Conservation (phyloP, 2,329 filamentous ascomycete species). For the Fusarium tricinctum region DNA sequence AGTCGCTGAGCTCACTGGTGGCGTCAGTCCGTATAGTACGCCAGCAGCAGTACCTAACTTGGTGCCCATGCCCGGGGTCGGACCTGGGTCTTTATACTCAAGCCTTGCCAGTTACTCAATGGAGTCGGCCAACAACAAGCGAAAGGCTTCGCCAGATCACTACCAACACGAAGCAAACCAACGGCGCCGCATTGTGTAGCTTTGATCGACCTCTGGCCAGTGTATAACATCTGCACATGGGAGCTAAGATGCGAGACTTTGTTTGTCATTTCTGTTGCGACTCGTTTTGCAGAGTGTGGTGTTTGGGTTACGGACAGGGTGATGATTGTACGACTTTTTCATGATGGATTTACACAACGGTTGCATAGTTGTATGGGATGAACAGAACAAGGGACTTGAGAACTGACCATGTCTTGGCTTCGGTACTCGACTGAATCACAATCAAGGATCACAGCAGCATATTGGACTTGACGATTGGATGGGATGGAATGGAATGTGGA, state of each 20-base stretch:
- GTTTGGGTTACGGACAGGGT: conserved; percentile 17
- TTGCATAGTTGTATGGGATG: conserved; percentile 24
- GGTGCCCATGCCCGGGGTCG: conserved; percentile 52
- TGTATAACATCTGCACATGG: conserved; percentile 27
- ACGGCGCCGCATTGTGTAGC: conserved; percentile 55
- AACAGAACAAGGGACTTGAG: conserved; percentile 14
- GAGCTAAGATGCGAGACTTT: conserved; percentile 30
- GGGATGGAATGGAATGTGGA: conserved; percentile 37
- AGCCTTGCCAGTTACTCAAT: conserved; percentile 55
- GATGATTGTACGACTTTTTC: conserved; percentile 31
- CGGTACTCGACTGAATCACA: conserved; percentile 4
- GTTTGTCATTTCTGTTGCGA: conserved; percentile 21
- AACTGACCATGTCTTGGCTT: background rate
- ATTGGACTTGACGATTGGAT: conserved; percentile 37
- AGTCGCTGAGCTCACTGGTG: conserved; percentile 74
- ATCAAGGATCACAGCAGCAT: conserved; percentile 32
- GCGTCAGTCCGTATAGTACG: conserved; percentile 72
- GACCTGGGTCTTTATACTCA: conserved; percentile 54
- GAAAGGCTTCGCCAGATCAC: conserved; percentile 64
- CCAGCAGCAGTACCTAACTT: conserved; percentile 57
- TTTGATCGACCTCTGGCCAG: conserved; percentile 1
- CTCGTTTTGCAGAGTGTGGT: conserved; percentile 24
- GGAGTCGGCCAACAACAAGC: conserved; percentile 63
- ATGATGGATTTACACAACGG: conserved; percentile 17
- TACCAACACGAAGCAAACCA: conserved; percentile 62